Evolutionary conservation across 2,329 filamentous ascomycete genomes (phyloP), one percentile per base, ranked within the genome.

Genomic region (Dactylellina parvicollis): DNA sequence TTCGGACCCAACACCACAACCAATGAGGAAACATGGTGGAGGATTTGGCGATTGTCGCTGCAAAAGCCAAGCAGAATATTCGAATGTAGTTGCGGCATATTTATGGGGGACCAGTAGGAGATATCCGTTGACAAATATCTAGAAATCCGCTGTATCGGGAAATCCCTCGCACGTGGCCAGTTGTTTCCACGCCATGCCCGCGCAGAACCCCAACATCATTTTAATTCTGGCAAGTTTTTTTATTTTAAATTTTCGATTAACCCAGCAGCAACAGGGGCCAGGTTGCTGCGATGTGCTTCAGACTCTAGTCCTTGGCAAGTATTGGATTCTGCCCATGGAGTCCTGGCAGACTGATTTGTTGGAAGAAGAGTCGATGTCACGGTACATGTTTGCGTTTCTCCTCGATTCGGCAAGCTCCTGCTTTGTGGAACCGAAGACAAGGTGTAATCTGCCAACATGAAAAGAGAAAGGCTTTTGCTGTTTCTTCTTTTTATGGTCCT

Each of bases 361-460:
- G 20, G 44, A 60, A 59, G 44, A 60, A 59, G 9, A 18, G 28
- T 60, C 34, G 22, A 65, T 52, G 67, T 65, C 67, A 50, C 54
- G 47, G 54, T 73, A 73, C 69, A 61, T 52, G 30, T 36, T n/a
- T 26, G 59, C 14, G 20, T 52, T 54, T 66, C 36, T 61, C 54
- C 60, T 65, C 1, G 46, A 55, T 16, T 60, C 46, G 22, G 60
- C 60, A 61, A 73, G 69, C 36, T 73, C 60, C 38, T 66, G 46
- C 61, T 66, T 73, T 18, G 60, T 73, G 16, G 60, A 66, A 4
- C 60, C 60, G 24, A 72, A 64, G 7, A 72, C 59, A 16, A 64
- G 18, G 47, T 64, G 66, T 3, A 72, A 28, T 59, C 44, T 72
- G 30, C 66, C 66, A 52, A 72, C 22, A 40, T 72, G 57, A n/a